phyloP scores from a whole-genome alignment of 495 filamentous ascomycete species.

The Podospora appendiculata region DNA sequence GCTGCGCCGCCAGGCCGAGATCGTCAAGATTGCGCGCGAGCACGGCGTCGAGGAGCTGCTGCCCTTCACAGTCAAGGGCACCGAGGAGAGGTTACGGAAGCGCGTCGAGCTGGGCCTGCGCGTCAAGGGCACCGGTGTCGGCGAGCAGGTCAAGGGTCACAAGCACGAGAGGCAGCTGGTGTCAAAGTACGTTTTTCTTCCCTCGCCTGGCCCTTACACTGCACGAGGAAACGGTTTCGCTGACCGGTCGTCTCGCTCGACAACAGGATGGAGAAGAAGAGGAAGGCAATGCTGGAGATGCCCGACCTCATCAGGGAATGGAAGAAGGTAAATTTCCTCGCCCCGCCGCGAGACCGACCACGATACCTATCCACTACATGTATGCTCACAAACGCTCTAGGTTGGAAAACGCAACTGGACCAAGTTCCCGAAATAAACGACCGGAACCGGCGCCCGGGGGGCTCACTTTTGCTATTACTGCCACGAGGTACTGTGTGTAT shows the following conservation, averaged over 20 bases:
- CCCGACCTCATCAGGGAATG: conserved; percentile 80
- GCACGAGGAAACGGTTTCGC: conserved; percentile 1
- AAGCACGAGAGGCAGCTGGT: conserved; percentile 83
- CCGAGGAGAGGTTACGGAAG: conserved; percentile 56
- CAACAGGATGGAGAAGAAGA: conserved; percentile 73
- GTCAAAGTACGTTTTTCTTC: conserved; percentile 46
- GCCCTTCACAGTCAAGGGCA: conserved; percentile 68
- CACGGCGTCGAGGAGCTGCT: conserved; percentile 80
- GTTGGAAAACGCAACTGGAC: conserved; percentile 83
- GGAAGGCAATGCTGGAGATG: conserved; percentile 91
- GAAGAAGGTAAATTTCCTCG: conserved; percentile 63
- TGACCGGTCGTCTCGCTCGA: conserved; percentile 14
- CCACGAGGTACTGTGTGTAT: background rate
- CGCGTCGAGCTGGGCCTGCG: conserved; percentile 64
- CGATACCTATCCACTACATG: no score
- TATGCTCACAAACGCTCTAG: conserved; percentile 36
- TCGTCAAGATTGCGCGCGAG: conserved; percentile 76
- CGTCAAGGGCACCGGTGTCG: conserved; percentile 85
- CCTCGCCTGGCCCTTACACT: background rate
- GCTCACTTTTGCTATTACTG: background rate
- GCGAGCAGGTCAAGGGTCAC: conserved; percentile 92
- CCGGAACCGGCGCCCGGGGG: background rate
- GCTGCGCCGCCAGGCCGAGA: conserved; percentile 79
- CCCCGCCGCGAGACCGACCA: background rate
- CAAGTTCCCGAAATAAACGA: conserved; percentile 68